These are phyloP conservation scores for Monosporozyma unispora DNA, from an alignment of 805 yeast genomes.

Conservation along the genomic window DNA sequence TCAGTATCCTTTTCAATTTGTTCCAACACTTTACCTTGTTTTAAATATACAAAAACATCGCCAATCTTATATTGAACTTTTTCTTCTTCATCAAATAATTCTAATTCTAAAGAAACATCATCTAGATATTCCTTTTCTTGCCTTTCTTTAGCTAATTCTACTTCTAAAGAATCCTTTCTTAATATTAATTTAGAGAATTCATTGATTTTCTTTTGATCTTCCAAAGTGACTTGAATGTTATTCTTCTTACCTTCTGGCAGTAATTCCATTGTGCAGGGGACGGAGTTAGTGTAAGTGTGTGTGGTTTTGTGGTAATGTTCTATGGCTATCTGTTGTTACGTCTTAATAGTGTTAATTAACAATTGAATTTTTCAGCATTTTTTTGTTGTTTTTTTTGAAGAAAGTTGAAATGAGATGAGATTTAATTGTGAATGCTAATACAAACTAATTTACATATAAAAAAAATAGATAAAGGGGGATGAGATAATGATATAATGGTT, in stretches of 20 bases:
- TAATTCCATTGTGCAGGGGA: constrained; percentile 23
- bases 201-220: constrained; percentile 84
- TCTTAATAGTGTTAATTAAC: no score
- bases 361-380: background rate
- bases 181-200: constrained; percentile 75
- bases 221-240: constrained; percentile 35
- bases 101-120: constrained; percentile 78
- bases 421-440: background rate
- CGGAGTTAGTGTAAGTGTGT: background rate
- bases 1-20: constrained; percentile 58
- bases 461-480: background rate
- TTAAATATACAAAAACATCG: constrained; percentile 61
- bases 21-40: constrained; percentile 56
- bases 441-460: background rate
- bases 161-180: constrained; percentile 51
- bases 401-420: background rate
- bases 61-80: constrained; percentile 71
- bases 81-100: constrained; percentile 72
- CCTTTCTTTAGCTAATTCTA: constrained; percentile 39
- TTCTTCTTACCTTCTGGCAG: constrained; percentile 37
- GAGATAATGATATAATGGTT: background rate
- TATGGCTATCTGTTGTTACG: no score
- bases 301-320: background rate
- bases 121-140: constrained; percentile 82
- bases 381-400: background rate